A percentile compares a stretch with the other conserved stretches of the same genome.
phyloP scores from a whole-genome alignment of 306 rosid genomes.

The Malus domestica region DNA sequence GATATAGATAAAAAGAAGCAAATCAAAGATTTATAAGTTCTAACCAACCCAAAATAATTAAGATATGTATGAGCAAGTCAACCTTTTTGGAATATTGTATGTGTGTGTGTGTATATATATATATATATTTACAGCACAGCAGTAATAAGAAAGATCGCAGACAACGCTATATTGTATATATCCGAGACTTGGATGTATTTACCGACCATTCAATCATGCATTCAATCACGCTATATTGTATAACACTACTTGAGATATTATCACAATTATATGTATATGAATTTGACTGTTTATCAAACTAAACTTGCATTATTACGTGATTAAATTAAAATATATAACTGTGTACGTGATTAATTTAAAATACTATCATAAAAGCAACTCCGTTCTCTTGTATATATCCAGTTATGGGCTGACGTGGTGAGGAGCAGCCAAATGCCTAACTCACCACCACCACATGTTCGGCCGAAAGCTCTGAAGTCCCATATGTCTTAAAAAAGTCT shows the following conservation, averaged over 20 bases:
- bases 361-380: no score
- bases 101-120: accelerated
- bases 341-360: no score
- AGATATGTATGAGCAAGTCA: not conserved
- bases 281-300: not conserved
- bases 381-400: no score
- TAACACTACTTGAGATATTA: no score
- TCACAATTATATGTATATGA: no score
- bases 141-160: not conserved
- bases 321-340: no score
- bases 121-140: not conserved
- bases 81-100: not conserved
- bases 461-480: not conserved
- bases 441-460: not conserved
- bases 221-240: no score
- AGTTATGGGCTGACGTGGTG: not conserved
- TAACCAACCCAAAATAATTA: not conserved
- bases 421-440: not conserved
- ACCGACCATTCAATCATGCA: not conserved
- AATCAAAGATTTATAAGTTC: not conserved
- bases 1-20: not conserved
- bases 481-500: not conserved
- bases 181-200: not conserved
- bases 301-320: no score
- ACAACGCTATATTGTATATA: not conserved